Evolutionary conservation across 768 basidiomycete genomes (phyloP), one percentile per base, ranked within the genome.

Genomic region (Suillus sp.): DNA sequence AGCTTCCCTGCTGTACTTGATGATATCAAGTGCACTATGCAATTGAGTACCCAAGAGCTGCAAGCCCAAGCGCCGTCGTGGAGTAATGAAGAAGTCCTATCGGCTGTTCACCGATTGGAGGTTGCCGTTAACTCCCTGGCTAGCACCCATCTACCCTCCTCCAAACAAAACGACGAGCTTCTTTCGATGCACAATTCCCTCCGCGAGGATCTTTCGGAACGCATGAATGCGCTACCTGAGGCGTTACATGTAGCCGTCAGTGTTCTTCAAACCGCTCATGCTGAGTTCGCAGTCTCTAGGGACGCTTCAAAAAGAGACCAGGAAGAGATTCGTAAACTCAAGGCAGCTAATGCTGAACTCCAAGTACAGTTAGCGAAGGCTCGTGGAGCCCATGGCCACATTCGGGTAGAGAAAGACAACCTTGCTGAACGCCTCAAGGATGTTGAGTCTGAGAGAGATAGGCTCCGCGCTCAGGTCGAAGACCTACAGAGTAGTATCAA

Each of bases 381-480:
- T 57, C 88, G 91, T 60, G 85, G 86, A 25, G 86, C 87, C 16
- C 88, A 92, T 68, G 91, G 91, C 0, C 88, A 91, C 70, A 83
- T 90, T 6, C 86, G 90, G 18, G 91, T 91, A 16, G 92, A 95
- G 79, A 95, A 93, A 76, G 92, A 93, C 56, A 77, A 84, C 42
- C 72, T 92, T 53, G 75, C 69, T 25, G 90, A 92, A 66, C 89
- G 90, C 65, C 75, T 91, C 35, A 76, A 73, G 27, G 78, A 78
- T 27, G 79, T 79, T 0, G 92, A 93, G 71, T 78, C 72, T 34
- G 91, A 93, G 60, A 85, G 90, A 25, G 89, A 93, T 25, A 75
- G 76, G 5, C 72, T 91, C 50, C 83, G 83, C 47, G 66, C 70
- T 3, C 85, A 88, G 65, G 71, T 87, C 22, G 86, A 86, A 64